Percentiles rank a stretch among this genome's conserved stretches.
Evolutionary conservation across 192 early-diverging fungal genomes (phyloP).

Genomic region (Dissophora ornata): DNA sequence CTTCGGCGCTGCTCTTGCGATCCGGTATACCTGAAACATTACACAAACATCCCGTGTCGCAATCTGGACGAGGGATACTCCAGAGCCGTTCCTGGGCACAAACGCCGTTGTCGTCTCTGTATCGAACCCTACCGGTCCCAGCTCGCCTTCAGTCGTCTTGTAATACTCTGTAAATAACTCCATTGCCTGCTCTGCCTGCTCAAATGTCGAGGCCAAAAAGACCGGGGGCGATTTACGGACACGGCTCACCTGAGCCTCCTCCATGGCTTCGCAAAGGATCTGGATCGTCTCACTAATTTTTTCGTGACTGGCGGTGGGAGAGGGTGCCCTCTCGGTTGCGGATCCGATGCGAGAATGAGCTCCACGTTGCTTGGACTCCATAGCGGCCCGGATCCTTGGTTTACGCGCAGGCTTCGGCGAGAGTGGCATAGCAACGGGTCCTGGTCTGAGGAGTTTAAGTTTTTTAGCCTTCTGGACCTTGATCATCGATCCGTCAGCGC

Average conservation of each 20-base stretch:
- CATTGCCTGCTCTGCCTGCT: slow-evolving; percentile 30
- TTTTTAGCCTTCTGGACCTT: too few relatives aligned
- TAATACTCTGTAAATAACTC: slow-evolving; percentile 40
- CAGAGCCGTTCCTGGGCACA: background rate
- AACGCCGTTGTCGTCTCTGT: slow-evolving; percentile 53
- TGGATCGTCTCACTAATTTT: slow-evolving; percentile 11
- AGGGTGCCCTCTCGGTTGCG: background rate
- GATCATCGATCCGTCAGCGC: too few relatives aligned
- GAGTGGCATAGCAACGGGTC: too few relatives aligned
- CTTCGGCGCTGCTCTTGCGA: slow-evolving; percentile 2
- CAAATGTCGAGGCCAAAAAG: slow-evolving; percentile 24
- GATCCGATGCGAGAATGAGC: background rate
- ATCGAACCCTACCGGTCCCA: slow-evolving; percentile 55
- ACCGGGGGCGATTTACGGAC: slow-evolving; percentile 27
- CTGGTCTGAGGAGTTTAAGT: too few relatives aligned
- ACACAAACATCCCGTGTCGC: slow-evolving; percentile 56
- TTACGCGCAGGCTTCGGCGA: background rate
- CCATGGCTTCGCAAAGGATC: slow-evolving; percentile 37
- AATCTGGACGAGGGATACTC: slow-evolving; percentile 55
- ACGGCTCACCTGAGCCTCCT: slow-evolving; percentile 18
- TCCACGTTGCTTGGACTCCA: slow-evolving; percentile 1
- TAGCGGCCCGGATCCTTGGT: slow-evolving; percentile 7
- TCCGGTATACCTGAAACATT: slow-evolving; percentile 56
- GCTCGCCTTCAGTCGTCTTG: background rate
- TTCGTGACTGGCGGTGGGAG: background rate